These are phyloP conservation scores for Lactarius sanguifluus DNA, from an alignment of 768 basidiomycete genomes.

Conservation along the genomic window DNA sequence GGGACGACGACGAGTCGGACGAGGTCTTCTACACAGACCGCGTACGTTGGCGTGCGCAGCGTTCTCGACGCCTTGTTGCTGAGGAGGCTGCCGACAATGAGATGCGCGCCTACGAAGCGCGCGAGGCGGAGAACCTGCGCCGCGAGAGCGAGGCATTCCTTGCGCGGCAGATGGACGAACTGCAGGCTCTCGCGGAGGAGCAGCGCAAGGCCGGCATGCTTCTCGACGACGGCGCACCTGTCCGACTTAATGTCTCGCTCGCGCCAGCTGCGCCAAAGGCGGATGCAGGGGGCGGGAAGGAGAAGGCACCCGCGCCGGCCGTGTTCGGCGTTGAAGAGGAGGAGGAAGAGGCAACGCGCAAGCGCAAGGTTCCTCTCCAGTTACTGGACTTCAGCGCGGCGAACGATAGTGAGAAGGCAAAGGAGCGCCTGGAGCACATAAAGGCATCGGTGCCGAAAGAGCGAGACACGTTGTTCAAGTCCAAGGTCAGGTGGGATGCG, in stretches of 20 bases:
- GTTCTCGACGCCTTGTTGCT: constrained; percentile 64
- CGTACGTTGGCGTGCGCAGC: constrained; percentile 80
- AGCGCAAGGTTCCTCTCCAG: constrained; percentile 82
- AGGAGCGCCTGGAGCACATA: constrained; percentile 78
- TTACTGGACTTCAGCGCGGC: constrained; percentile 88
- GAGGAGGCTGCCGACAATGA: constrained; percentile 86
- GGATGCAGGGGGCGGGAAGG: constrained; percentile 43
- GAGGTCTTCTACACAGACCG: constrained; percentile 92
- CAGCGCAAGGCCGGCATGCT: constrained; percentile 89
- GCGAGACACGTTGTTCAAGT: constrained; percentile 75
- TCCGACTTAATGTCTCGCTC: constrained; percentile 79
- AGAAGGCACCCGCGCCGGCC: constrained; percentile 47
- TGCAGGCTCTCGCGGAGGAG: constrained; percentile 88
- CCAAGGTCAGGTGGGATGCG: constrained; percentile 90
- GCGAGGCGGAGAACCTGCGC: constrained; percentile 83
- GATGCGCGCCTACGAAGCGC: constrained; percentile 78
- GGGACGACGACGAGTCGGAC: constrained; percentile 92
- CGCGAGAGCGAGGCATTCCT: constrained; percentile 93
- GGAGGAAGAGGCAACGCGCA: constrained; percentile 74
- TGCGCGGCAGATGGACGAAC: constrained; percentile 92
- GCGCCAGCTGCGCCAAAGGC: constrained; percentile 43
- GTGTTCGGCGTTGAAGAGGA: constrained; percentile 88
- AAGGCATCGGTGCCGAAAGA: constrained; percentile 71
- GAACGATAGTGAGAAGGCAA: constrained; percentile 74
- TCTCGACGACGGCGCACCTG: constrained; percentile 88